These are phyloP conservation scores for Fusarium sp. DNA, from an alignment of 2,329 filamentous ascomycete genomes.

Conservation along the genomic window DNA sequence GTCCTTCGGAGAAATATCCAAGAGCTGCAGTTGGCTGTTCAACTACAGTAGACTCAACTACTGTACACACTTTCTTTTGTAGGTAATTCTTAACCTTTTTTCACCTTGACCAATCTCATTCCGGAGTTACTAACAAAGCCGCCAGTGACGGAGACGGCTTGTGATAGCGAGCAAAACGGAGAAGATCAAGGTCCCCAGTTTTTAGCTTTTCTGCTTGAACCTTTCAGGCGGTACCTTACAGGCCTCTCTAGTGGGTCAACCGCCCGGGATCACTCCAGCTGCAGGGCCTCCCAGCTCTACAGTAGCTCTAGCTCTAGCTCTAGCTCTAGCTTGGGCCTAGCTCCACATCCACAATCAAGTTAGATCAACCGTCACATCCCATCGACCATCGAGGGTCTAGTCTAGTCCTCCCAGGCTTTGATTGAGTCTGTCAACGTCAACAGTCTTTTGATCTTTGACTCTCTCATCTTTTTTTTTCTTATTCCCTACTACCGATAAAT, in stretches of 20 bases:
- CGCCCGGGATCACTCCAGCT: conserved; percentile 10
- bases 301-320: neutral
- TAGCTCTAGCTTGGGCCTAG: neutral
- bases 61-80: neutral
- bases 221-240: conserved; percentile 39
- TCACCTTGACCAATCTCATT: conserved; percentile 4
- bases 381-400: conserved; percentile 5
- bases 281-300: neutral
- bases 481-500: neutral
- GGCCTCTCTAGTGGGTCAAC: conserved; percentile 31
- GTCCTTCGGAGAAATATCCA: conserved; percentile 23
- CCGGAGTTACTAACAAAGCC: conserved; percentile 13
- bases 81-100: neutral
- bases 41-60: neutral
- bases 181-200: neutral
- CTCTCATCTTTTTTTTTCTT: neutral
- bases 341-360: conserved; percentile 12
- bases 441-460: conserved; percentile 3
- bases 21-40: conserved; percentile 5
- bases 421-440: conserved; percentile 22
- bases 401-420: neutral
- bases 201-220: conserved; percentile 28
- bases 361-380: conserved; percentile 17
- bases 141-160: conserved; percentile 31
- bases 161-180: neutral